phyloP scores from a whole-genome alignment of 2,329 filamentous ascomycete species.

The Pseudogymnoascus sp. region DNA sequence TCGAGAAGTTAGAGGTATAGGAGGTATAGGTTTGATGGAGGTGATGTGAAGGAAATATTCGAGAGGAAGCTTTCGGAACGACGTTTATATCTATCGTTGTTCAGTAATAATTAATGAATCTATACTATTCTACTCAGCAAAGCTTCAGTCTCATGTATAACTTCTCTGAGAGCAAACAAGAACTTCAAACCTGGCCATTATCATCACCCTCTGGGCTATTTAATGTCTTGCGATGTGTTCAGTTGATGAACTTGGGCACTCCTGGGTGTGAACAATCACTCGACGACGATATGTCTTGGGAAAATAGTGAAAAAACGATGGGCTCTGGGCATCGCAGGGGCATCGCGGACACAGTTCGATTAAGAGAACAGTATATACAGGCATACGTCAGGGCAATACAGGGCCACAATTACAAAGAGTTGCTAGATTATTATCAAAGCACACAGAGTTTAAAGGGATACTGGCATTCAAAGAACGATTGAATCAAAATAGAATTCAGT shows the following conservation, averaged over 20 bases:
- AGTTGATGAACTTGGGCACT: neutral
- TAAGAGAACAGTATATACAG: neutral
- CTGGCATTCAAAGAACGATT: neutral
- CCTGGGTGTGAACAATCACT: neutral
- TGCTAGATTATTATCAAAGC: neutral
- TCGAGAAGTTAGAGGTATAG: conserved; percentile 1
- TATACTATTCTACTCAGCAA: neutral
- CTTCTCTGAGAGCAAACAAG: neutral
- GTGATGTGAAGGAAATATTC: neutral
- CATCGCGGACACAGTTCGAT: neutral
- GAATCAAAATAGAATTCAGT: neutral
- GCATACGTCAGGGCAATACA: neutral
- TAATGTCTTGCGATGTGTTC: neutral
- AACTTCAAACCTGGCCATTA: neutral
- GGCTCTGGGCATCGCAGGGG: neutral
- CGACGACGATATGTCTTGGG: neutral
- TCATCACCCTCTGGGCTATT: neutral
- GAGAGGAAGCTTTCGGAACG: neutral
- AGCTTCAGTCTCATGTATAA: neutral
- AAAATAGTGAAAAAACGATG: neutral
- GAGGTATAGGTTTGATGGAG: neutral
- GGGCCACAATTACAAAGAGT: neutral
- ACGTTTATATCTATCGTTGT: neutral
- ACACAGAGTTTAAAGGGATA: neutral
- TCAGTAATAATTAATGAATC: conserved; percentile 2